Evolutionary conservation across 345 rosid species (phyloP), one percentile per base, ranked within the genome.

Genomic region (Erodium maritimum): DNA sequence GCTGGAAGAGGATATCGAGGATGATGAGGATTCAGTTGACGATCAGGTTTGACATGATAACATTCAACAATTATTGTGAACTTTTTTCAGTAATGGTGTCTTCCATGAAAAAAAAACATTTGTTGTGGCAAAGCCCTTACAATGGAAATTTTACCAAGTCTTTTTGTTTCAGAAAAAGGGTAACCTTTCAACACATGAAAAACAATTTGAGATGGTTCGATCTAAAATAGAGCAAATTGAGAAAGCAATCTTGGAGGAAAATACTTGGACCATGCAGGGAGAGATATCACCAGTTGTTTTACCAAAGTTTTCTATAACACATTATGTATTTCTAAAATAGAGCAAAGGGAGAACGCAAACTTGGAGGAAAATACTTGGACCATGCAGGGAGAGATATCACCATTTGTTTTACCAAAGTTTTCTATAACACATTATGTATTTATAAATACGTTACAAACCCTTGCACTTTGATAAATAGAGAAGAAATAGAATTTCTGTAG

Each of bases 201-300:
- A 74, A 61, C 82, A 87, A 60, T 82, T 72, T 61, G 52, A 75
- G 68, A 75, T 72, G 58, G 71, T 79, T 71, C 71, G 69, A 52
- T 69, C 88, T 65, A 82, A 93, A 78, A 85, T 87, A 58, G 78
- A 79, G 65, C 75, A 70, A 71, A 81, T 93, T 95, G 97, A 89
- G 80, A 82, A 78, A 75, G 78, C 82, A 65, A 89, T 87, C 74
- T 60, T 93, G 70, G 99, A 93, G 70, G 79, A 89, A 8, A 93
- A 89, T 70, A 65, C 76, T 58, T 93, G 99, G 99, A 93, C 96
- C 61, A 85, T 93, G 99, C 88, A 65, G 61, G 99, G 99, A 79
- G 99, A 93, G 97, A 97, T 86, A 73, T 59, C n/a, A 54, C 48
- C 57, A 25, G 56, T 18, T 50, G 16, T 42, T 42, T 10, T 14